Percentiles rank a stretch among this genome's conserved stretches.
Conservation (phyloP, 2,329 filamentous ascomycete genomes). For the Ophiostoma triangulosporum region DNA sequence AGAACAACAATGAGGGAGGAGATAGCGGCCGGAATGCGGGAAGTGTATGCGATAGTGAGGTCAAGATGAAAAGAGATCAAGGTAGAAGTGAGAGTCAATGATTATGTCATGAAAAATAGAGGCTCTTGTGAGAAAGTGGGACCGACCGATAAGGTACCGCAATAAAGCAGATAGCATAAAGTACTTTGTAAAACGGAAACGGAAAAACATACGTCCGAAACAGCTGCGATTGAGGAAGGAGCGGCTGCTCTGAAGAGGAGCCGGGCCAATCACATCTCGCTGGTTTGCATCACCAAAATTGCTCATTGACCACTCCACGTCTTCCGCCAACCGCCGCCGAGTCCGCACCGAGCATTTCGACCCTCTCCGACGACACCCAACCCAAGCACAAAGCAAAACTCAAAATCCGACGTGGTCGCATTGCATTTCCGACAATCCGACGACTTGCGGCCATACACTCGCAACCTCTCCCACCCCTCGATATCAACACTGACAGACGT, state of each 20-base stretch:
- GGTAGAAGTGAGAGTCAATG: background rate
- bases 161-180: background rate
- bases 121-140: too few relatives aligned
- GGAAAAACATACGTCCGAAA: slow-evolving; percentile 5
- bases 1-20: background rate
- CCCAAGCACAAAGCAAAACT: background rate
- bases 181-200: background rate
- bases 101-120: background rate
- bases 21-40: background rate
- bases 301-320: slow-evolving; percentile 3
- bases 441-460: background rate
- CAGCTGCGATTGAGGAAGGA: background rate
- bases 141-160: background rate
- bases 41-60: background rate
- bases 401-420: background rate
- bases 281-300: slow-evolving; percentile 13
- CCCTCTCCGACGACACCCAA: background rate
- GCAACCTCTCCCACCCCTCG: background rate
- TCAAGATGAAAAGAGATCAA: background rate
- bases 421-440: background rate
- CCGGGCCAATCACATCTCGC: slow-evolving; percentile 10
- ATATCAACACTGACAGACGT: background rate
- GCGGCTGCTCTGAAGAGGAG: background rate
- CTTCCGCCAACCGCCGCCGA: background rate
- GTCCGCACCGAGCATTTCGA: background rate